These are phyloP conservation scores for Populus alba DNA, from an alignment of 345 rosid genomes.

Conservation along the genomic window DNA sequence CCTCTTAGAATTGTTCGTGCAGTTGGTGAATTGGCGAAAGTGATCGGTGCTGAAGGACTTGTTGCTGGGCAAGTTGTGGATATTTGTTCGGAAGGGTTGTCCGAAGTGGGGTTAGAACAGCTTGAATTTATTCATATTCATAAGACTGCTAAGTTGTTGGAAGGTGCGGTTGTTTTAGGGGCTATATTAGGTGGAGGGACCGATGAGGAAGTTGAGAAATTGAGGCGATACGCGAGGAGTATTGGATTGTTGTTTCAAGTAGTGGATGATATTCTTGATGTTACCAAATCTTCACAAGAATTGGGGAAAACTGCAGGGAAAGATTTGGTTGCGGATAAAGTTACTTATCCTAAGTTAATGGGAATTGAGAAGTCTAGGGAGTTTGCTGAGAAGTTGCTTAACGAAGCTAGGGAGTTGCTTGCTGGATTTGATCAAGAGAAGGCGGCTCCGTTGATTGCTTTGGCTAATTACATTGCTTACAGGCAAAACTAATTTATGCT, in stretches of 20 bases:
- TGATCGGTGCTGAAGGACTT: slow-evolving; percentile 62
- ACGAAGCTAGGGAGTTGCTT: slow-evolving; percentile 65
- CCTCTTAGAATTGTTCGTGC: slow-evolving; percentile 55
- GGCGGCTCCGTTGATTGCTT: slow-evolving; percentile 84
- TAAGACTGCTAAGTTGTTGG: slow-evolving; percentile 83
- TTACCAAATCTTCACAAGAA: slow-evolving; percentile 76
- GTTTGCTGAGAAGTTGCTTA: slow-evolving; percentile 63
- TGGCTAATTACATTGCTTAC: slow-evolving; percentile 77
- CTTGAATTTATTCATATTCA: slow-evolving; percentile 84
- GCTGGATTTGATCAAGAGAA: slow-evolving; percentile 56
- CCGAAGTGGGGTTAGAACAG: slow-evolving; percentile 56
- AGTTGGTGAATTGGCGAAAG: slow-evolving; percentile 62
- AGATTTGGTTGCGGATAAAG: slow-evolving; percentile 80
- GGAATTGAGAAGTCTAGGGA: slow-evolving; percentile 74
- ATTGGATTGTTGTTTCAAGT: slow-evolving; percentile 88
- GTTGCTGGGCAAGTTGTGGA: slow-evolving; percentile 95
- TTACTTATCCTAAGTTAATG: slow-evolving; percentile 78
- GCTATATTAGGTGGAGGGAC: slow-evolving; percentile 78
- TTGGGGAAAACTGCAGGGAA: slow-evolving; percentile 95
- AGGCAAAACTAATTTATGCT: slow-evolving; percentile 55
- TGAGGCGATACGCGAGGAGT: slow-evolving; percentile 68
- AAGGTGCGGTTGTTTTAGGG: slow-evolving; percentile 74
- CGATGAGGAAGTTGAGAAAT: slow-evolving; percentile 61
- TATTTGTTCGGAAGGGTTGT: slow-evolving; percentile 56
- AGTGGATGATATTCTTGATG: slow-evolving; percentile 92